Evolutionary conservation across 768 basidiomycete species (phyloP).

Genomic region (Leccinum barrowsii): DNA sequence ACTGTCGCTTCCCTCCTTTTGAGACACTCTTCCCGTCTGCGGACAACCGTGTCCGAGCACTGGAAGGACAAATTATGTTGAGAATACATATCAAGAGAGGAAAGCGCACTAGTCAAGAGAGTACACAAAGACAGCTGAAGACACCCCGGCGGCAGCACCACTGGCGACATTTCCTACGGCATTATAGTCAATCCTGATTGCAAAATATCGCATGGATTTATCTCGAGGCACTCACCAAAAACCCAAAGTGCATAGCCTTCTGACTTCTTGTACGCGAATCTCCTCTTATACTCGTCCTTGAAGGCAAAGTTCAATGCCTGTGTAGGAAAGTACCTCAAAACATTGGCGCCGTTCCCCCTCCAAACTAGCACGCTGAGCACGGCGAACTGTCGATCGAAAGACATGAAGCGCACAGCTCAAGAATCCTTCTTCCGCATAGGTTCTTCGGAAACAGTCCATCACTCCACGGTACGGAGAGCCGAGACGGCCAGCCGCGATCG

Average conservation of each 20-base stretch:
- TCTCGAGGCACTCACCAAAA: slow-evolving; percentile 19
- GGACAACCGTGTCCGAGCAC: slow-evolving; percentile 40
- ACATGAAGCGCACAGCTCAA: slow-evolving; percentile 29
- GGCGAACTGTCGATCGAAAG: background rate
- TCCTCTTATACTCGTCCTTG: slow-evolving; percentile 41
- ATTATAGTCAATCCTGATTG: background rate
- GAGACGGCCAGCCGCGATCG: slow-evolving; percentile 36
- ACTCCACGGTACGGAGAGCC: slow-evolving; percentile 36
- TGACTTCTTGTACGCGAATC: slow-evolving; percentile 35
- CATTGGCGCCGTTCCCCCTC: slow-evolving; percentile 44
- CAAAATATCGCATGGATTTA: background rate
- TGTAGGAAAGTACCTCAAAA: slow-evolving; percentile 45
- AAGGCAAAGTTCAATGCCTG: slow-evolving; percentile 48
- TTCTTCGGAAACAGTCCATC: slow-evolving; percentile 33
- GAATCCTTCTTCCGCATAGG: slow-evolving; percentile 36
- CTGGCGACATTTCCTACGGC: slow-evolving; percentile 37
- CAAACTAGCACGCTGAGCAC: slow-evolving; percentile 31
- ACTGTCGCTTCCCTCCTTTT: slow-evolving; percentile 40
- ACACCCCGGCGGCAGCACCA: slow-evolving; percentile 43
- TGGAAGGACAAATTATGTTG: slow-evolving; percentile 5
- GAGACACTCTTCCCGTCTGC: slow-evolving; percentile 37
- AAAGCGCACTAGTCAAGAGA: slow-evolving; percentile 41
- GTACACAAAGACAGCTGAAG: slow-evolving; percentile 42
- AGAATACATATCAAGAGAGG: background rate
- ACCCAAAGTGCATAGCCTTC: slow-evolving; percentile 39